Percentiles rank a stretch among this genome's conserved stretches.
phyloP scores from a whole-genome alignment of 345 rosid genomes.

The Noccaea bulbosa region DNA sequence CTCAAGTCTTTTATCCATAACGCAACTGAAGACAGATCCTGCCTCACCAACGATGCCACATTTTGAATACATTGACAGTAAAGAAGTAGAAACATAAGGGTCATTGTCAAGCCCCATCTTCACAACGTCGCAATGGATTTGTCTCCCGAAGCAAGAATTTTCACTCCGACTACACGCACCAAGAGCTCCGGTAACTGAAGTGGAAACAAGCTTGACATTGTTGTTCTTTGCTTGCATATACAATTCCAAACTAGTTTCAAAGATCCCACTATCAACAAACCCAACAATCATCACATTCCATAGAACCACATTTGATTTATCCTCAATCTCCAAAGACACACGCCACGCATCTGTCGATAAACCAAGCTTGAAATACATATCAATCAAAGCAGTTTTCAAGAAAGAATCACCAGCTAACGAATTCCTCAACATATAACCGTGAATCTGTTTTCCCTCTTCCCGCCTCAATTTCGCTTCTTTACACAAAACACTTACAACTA shows the following conservation, averaged over 20 bases:
- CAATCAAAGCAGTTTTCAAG: conserved; percentile 64
- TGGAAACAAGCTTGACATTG: conserved; percentile 54
- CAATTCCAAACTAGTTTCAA: conserved; percentile 64
- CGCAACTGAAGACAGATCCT: conserved; percentile 54
- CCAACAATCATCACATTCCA: conserved; percentile 91
- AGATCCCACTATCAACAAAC: conserved; percentile 52
- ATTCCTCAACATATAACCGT: conserved; percentile 61
- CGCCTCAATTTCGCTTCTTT: conserved; percentile 45
- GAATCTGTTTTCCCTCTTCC: conserved; percentile 59
- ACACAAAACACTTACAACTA: conserved; percentile 54
- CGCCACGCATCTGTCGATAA: conserved; percentile 53
- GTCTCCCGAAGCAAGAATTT: conserved; percentile 55
- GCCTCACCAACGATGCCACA: conserved; percentile 59
- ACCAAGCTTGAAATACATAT: conserved; percentile 57
- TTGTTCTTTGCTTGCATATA: conserved; percentile 57
- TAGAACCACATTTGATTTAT: conserved; percentile 59
- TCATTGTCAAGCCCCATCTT: conserved; percentile 64
- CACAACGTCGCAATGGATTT: conserved; percentile 66
- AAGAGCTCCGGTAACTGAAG: conserved; percentile 56
- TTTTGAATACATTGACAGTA: conserved; percentile 72
- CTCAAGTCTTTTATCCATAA: conserved; percentile 54
- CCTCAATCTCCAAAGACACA: conserved; percentile 51
- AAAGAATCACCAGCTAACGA: conserved; percentile 51
- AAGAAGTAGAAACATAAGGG: conserved; percentile 63
- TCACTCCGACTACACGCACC: conserved; percentile 61